Evolutionary conservation across 139 green algal species (phyloP).

Genomic region (Astrephomene gubernaculifera): DNA sequence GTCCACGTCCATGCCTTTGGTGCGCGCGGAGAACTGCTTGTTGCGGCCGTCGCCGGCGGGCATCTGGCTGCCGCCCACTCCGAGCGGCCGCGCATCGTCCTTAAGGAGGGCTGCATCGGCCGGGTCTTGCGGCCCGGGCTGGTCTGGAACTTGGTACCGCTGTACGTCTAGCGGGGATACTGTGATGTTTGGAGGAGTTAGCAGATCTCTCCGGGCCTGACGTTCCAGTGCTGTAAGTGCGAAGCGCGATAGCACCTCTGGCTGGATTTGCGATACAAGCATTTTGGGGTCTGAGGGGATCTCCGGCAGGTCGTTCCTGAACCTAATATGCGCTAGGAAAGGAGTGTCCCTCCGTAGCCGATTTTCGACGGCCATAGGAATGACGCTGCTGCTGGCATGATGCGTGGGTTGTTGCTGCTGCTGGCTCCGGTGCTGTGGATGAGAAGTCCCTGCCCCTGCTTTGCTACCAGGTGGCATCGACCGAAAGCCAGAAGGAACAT

Average conservation of each 20-base stretch:
- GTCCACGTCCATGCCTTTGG: slow-evolving; percentile 29
- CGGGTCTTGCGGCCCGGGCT: slow-evolving; percentile 54
- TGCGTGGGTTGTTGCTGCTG: not conserved
- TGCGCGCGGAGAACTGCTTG: slow-evolving; percentile 31
- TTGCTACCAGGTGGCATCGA: not conserved
- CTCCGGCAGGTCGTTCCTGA: slow-evolving; percentile 80
- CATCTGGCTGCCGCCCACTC: slow-evolving; percentile 9
- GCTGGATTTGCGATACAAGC: slow-evolving; percentile 64
- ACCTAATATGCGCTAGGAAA: slow-evolving; percentile 76
- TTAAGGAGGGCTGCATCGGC: slow-evolving; percentile 65
- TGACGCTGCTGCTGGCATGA: not conserved
- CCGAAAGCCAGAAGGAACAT: slow-evolving; percentile 8
- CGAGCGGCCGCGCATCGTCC: slow-evolving; percentile 26
- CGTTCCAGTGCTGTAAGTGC: slow-evolving; percentile 72
- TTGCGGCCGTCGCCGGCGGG: slow-evolving; percentile 15
- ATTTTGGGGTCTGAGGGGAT: slow-evolving; percentile 83
- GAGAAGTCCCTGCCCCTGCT: not conserved
- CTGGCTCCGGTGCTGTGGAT: not conserved
- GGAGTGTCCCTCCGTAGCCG: slow-evolving; percentile 66
- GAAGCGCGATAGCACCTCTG: slow-evolving; percentile 66
- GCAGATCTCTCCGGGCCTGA: slow-evolving; percentile 65
- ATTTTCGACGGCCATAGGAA: slow-evolving; percentile 39
- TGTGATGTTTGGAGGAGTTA: slow-evolving; percentile 70
- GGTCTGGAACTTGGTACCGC: slow-evolving; percentile 57
- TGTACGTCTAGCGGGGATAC: slow-evolving; percentile 74